Evolutionary conservation across 345 rosid genomes (phyloP), one percentile per base, ranked within the genome.

Genomic region (Anacardium occidentale): DNA sequence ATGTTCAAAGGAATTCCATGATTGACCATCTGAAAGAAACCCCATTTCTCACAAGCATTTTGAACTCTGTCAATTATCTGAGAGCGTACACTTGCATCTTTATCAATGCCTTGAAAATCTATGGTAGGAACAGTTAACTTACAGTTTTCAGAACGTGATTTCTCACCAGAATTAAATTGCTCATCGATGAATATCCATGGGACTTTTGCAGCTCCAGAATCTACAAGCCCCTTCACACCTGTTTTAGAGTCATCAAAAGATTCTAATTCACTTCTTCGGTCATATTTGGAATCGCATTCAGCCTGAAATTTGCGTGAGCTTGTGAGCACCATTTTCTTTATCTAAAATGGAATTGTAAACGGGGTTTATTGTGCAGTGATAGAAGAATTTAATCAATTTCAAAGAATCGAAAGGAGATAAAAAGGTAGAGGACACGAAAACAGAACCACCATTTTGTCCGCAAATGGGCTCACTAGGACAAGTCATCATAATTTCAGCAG

Each of bases 191-290:
- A 86, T 55, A 86, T 76, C 10, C 70, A 26, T 34, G 80, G 79
- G 11, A 86, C 64, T 51, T 74, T 70, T 25, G 67, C 48, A 51
- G 78, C 42, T 0, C 81, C 79, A 72, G 87, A 55, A 53, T 83
- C 86, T 0, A 80, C 76, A 17, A 84, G 84, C n/a, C 89, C 88
- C 54, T 88, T 85, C 1, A 86, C 84, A 6, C 86, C 83, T 0
- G 72, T 3, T 69, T 20, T 69, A 9, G 64, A 37, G 62, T 57
- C 69, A 0, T 76, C 80, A 2, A 79, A 71, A 34, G 66, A 67
- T 45, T 72, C 58, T 18, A 75, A 73, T 54, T 76, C 66, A 0
- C 81, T 76, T 55, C 69, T 13, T 0, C 77, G 68, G 53, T 83
- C 64, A 8, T 18, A 34, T 6, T 66, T 20, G n/a, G 52, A 20